phyloP scores from a whole-genome alignment of 495 filamentous ascomycete species.

The Ramalina peruviana region DNA sequence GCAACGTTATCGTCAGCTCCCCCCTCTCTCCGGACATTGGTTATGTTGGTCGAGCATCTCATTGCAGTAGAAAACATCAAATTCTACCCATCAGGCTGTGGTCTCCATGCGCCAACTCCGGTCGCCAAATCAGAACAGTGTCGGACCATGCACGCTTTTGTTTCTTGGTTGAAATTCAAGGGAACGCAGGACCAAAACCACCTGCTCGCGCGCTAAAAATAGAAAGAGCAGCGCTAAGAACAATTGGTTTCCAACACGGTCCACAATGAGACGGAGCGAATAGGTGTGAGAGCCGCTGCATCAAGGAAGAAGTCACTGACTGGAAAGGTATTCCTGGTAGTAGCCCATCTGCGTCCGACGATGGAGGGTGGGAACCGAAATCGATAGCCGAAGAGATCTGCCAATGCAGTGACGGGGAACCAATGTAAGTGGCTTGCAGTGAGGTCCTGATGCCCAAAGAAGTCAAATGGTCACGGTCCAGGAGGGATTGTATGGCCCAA shows the following conservation, averaged over 20 bases:
- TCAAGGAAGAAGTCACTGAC: constrained; percentile 31
- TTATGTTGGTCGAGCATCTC: not conserved
- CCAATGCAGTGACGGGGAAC: constrained; percentile 1
- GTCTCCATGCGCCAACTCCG: not conserved
- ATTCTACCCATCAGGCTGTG: not conserved
- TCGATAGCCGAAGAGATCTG: constrained; percentile 1
- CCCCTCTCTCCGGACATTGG: not conserved
- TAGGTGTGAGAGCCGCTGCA: constrained; percentile 1
- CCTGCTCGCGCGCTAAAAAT: no score
- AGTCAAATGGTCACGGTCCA: not conserved
- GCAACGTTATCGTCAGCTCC: constrained; percentile 14
- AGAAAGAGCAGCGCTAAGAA: not conserved
- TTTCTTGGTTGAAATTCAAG: no score
- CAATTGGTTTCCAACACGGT: not conserved
- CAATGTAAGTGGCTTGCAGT: constrained; percentile 2
- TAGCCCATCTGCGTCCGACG: constrained; percentile 24
- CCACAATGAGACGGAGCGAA: not conserved
- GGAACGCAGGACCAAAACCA: no score
- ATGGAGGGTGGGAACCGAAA: not conserved
- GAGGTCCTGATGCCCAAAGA: constrained; percentile 9
- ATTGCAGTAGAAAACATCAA: not conserved
- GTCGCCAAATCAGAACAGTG: no score
- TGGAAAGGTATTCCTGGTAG: constrained; percentile 55
- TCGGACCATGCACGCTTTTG: no score
- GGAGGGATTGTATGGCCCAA: not conserved